Evolutionary conservation across 441 rosid species (phyloP).

Genomic region (Pelargonium myrrhifolium): DNA sequence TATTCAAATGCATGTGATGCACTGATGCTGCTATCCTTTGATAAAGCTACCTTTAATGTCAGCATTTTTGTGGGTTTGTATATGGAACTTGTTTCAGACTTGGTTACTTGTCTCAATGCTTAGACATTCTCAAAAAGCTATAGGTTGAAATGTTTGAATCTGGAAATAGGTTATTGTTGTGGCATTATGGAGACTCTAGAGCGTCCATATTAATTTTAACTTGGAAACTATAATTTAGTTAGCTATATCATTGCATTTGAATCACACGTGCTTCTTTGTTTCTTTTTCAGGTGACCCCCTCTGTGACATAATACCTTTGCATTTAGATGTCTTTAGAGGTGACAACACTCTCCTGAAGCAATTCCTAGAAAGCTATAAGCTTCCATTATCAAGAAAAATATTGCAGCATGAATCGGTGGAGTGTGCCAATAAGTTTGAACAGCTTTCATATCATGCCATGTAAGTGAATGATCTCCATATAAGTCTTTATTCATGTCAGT

Average conservation of each 20-base stretch:
- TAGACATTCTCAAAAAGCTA: not conserved
- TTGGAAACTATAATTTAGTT: not conserved
- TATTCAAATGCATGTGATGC: no score
- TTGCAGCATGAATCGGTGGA: slow-evolving; percentile 19
- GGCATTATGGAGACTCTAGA: not conserved
- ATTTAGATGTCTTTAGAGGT: slow-evolving; percentile 80
- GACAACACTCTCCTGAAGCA: slow-evolving; percentile 54
- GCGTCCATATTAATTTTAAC: not conserved
- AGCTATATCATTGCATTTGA: not conserved
- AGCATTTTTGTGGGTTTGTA: not conserved
- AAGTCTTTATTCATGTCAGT: not conserved
- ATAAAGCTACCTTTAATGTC: no score
- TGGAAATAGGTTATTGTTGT: not conserved
- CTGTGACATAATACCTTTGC: slow-evolving; percentile 70
- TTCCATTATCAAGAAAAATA: slow-evolving; percentile 49
- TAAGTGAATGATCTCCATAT: slow-evolving; percentile 31
- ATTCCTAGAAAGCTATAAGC: slow-evolving; percentile 62
- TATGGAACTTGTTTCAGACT: not conserved
- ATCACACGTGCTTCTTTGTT: slow-evolving; percentile 11
- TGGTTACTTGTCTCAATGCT: not conserved
- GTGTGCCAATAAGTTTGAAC: slow-evolving; percentile 32
- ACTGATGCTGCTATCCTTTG: no score
- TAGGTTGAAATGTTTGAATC: not conserved
- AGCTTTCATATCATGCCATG: slow-evolving; percentile 84
- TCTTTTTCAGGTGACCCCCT: slow-evolving; percentile 75